Conservation (phyloP, 2,329 filamentous ascomycete species). For the Scolecobasidium constrictum region DNA sequence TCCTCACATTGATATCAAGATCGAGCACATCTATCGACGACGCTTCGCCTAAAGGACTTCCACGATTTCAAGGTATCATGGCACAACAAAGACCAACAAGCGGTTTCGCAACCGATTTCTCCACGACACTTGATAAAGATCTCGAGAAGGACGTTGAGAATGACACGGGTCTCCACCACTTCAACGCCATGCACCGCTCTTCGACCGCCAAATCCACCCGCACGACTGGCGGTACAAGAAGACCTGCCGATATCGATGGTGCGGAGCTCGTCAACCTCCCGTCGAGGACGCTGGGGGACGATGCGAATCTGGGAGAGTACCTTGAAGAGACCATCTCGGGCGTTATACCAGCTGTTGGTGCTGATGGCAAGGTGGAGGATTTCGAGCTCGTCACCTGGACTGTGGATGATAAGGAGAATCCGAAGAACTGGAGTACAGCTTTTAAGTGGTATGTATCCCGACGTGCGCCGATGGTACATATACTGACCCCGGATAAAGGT, state of each 20-base stretch:
- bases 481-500: slow-evolving; percentile 11
- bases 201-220: background rate
- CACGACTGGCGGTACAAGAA: background rate
- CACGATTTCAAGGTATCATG: too few relatives aligned
- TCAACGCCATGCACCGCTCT: background rate
- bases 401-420: slow-evolving; percentile 62
- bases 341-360: slow-evolving; percentile 45
- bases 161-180: background rate
- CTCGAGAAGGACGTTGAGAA: background rate
- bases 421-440: slow-evolving; percentile 73
- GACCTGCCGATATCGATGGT: background rate
- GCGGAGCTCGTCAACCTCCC: slow-evolving; percentile 47
- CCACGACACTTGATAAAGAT: too few relatives aligned
- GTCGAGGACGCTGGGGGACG: slow-evolving; percentile 51
- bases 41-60: too few relatives aligned
- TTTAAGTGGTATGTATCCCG: slow-evolving; percentile 67
- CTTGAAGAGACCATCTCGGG: slow-evolving; percentile 50
- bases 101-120: too few relatives aligned
- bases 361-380: slow-evolving; percentile 38
- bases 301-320: slow-evolving; percentile 52
- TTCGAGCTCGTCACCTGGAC: slow-evolving; percentile 62
- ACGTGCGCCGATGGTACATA: background rate
- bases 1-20: too few relatives aligned
- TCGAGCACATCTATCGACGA: too few relatives aligned
- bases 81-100: too few relatives aligned